Percentiles rank a stretch among this genome's conserved stretches.
Conservation (phyloP, 2,329 filamentous ascomycete species). For the Penicillium psychrosexuale region DNA sequence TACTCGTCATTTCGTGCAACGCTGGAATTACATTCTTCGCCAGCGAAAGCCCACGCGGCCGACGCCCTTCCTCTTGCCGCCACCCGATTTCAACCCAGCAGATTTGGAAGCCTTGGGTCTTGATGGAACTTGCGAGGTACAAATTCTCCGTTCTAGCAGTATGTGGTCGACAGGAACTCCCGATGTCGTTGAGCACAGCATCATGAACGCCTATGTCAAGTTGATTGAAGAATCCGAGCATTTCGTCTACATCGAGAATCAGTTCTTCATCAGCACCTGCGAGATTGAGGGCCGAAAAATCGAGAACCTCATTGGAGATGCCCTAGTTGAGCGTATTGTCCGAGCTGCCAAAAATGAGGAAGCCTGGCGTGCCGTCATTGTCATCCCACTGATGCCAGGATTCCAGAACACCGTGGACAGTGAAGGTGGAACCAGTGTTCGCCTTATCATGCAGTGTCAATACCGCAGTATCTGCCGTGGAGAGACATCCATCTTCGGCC, state of each 20-base stretch:
- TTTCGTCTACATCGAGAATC: constrained; percentile 98
- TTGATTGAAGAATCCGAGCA: constrained; percentile 94
- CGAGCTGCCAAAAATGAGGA: constrained; percentile 79
- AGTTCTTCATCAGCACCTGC: constrained; percentile 94
- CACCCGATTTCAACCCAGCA: constrained; percentile 81
- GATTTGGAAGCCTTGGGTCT: constrained; percentile 86
- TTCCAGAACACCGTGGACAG: constrained; percentile 96
- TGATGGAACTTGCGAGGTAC: constrained; percentile 91
- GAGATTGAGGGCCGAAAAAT: constrained; percentile 85
- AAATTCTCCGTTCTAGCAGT: constrained; percentile 85
- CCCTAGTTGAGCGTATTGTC: constrained; percentile 85
- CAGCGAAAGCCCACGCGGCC: constrained; percentile 91
- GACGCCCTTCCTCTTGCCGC: constrained; percentile 87
- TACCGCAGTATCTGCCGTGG: constrained; percentile 94
- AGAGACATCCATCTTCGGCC: constrained; percentile 85
- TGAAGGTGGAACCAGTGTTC: constrained; percentile 89
- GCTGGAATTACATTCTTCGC: constrained; percentile 95
- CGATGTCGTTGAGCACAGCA: constrained; percentile 84
- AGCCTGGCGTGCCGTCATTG: constrained; percentile 82
- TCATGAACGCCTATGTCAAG: constrained; percentile 92
- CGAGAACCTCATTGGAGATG: constrained; percentile 90
- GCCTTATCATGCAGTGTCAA: constrained; percentile 95
- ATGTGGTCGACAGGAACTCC: constrained; percentile 88
- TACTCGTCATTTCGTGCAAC: constrained; percentile 92
- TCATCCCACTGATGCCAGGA: constrained; percentile 96